Evolutionary conservation across 2,329 filamentous ascomycete species (phyloP), one percentile per base, ranked within the genome.

Genomic region (Metarhizium anisopliae): DNA sequence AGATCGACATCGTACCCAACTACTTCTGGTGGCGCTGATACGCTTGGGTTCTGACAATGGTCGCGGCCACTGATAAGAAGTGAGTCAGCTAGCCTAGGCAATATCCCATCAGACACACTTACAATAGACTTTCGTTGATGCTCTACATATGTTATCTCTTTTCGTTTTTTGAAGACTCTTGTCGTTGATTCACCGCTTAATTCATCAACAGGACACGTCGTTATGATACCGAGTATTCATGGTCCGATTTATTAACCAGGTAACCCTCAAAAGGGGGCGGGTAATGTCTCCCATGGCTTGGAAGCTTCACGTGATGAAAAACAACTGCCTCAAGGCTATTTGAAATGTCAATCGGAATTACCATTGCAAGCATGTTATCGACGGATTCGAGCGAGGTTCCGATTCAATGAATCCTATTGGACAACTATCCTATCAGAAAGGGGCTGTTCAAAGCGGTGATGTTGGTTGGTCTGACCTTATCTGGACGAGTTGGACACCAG

Each of bases 381-480:
- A 53, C 38, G 10, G 51, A 30, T 6, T 45, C 30, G 54, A 52
- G 25, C 14, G 25, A 30, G 2, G 11, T 51, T 16, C 45, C 13
- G 38, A 20, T 25, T 14, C 29, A 52, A 40, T 4, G 47, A 43
- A 16, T 49, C 29, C 32, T 35, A 25, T 49, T 47, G 43, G 50
- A 45, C 4, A 18, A 42, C 14, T 14, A 38, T 30, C 40, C 32
- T 32, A 42, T 43, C 32, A 30, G 29, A 6, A 16, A 52, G 42
- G 50, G 20, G 42, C 25, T 10, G n/a, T 52, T n/a, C 13, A n/a
- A 52, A 49, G 25, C 54, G 20, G 29, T 18, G 10, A 45, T 53
- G 36, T 25, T 55, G 45, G 51, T 53, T 56, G 51, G 55, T 47
- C 47, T 40, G 52, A 13, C 42, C 52, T 56, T 40, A 16, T 40